Base-by-base conservation (phyloP, 768 basidiomycete genomes). In the Coprinellus aureogranulatus region DNA sequence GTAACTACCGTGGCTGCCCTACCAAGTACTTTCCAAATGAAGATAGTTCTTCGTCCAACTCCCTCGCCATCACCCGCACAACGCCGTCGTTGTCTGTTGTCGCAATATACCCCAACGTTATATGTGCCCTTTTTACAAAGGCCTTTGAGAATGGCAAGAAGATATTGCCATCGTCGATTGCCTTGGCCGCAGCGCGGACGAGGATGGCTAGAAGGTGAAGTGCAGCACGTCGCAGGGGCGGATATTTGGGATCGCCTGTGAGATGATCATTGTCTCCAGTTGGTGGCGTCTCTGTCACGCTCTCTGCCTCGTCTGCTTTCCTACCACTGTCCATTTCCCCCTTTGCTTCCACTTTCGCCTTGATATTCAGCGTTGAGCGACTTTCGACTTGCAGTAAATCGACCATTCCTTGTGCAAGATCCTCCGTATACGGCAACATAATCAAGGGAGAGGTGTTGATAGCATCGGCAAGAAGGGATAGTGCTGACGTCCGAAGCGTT, bases 181-280 rank as follows among this genome's bases (percentile, higher is more conserved):
- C 74, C n/a, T 70, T 71, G 0, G 78, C 84, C 18, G 78, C 75
- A 41, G 86, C 80, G n/a, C 81, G 79, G n/a, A 93, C 69, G 30
- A 94, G 74, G 9, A 87, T 66, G 0, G 85, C 77, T 42, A 96
- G 76, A 67, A 97, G 88, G 63, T 94, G 87, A n/a, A 97, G 67
- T 0, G 91, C 93, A 1, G 92, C 87, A 41, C 96, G 88, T 30
- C 95, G 83, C 3, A 98, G 75, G 1, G 91, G 81, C 1, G 95
- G 91, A 48, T 90, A 79, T 67, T 86, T 91, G 0, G 88, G 60
- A 62, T 87, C 75, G 2, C 72, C 72, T 0, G 81, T 34, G 86
- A 73, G 1, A 73, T 65, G 67, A 89, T 86, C 68, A 85, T 81
- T 14, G 70, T 76, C 25, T 37, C 64, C 41, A 34, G 54, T 37